Percentiles rank a stretch among this genome's conserved stretches.
These are phyloP conservation scores for Astrocystis sublimbata DNA, from an alignment of 495 filamentous ascomycete genomes.

Conservation along the genomic window DNA sequence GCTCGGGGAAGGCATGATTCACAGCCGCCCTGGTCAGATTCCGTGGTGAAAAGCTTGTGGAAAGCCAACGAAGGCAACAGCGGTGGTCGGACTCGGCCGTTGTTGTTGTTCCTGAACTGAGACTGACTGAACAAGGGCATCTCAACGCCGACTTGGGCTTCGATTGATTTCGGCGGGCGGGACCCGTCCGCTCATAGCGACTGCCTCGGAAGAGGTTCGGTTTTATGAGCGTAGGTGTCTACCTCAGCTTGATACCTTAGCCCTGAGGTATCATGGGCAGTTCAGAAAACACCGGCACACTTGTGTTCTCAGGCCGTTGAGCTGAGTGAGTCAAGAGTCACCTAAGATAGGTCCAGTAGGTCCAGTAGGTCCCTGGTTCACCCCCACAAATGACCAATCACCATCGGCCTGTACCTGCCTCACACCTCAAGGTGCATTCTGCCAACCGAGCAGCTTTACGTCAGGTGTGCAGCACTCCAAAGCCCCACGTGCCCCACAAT, in stretches of 20 bases:
- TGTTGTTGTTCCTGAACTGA: background rate
- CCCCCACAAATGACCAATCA: background rate
- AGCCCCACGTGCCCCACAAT: background rate
- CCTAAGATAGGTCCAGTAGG: background rate
- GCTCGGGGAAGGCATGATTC: background rate
- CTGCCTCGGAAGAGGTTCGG: background rate
- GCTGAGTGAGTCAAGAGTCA: constrained; percentile 15
- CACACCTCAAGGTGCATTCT: too few relatives aligned
- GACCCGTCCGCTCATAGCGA: background rate
- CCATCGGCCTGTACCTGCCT: background rate
- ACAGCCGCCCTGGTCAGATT: background rate
- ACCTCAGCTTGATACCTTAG: too few relatives aligned
- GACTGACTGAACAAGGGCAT: background rate
- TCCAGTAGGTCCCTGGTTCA: background rate
- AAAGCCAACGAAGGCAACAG: background rate
- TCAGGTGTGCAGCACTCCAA: background rate
- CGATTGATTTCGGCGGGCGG: background rate
- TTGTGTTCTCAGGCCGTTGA: background rate
- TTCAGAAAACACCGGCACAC: too few relatives aligned
- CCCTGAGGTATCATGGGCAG: too few relatives aligned
- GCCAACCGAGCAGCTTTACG: too few relatives aligned
- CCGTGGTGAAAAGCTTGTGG: background rate
- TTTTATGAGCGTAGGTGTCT: too few relatives aligned
- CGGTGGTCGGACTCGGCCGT: constrained; percentile 1
- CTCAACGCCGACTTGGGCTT: background rate